Base-by-base conservation (phyloP, 805 yeast genomes). In the Teunomyces atbi region DNA sequence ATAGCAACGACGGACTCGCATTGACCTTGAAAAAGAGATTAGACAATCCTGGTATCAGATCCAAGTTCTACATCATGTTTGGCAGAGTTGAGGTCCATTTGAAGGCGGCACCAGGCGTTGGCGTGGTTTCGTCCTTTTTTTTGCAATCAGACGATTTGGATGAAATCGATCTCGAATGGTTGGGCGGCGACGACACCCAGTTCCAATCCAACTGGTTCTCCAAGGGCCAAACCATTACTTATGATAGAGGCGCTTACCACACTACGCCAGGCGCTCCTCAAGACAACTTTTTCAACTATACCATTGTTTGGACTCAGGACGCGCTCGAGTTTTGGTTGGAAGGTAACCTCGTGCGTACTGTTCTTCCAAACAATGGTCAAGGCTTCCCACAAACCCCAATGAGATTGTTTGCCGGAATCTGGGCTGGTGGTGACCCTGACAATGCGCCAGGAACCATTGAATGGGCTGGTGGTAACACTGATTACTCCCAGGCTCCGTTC, bases 321-420 rank as follows among this genome's bases (percentile, higher is more conserved):
- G 59, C 69, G 6, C 68, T 86, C 34, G 71, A 77, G 6, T 91
- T 95, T 90, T 79, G 77, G 47, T 56, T 89, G 20, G 95, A 91
- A 58, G 95, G 92, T 23, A 59, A 52, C 6, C 71, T 74, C 1
- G 81, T 88, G 7, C 81, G 97, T 71, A 78, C 86, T 1, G 68
- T 91, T 45, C 36, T 59, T 8, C 73, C 79, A 46, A 66, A 70
- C 46, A 62, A 61, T 46, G 70, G 83, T 18, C 76, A 81, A 59
- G 96, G 96, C 4, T 91, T 79, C 65, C 97, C 97, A 36, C 96
- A 90, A 68, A 71, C 89, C n/a, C 97, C 97, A 41, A 88, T 90
- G 91, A 76, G 70, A 53, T 61, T 86, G 10, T 75, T 70, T 60
- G 70, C 80, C 50, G 92, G 94, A 53, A 67, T 82, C 27, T 86